A percentile compares a stretch with the other conserved stretches of the same genome.
phyloP scores from a whole-genome alignment of 2,329 filamentous ascomycete species.

The Clonostachys solani region DNA sequence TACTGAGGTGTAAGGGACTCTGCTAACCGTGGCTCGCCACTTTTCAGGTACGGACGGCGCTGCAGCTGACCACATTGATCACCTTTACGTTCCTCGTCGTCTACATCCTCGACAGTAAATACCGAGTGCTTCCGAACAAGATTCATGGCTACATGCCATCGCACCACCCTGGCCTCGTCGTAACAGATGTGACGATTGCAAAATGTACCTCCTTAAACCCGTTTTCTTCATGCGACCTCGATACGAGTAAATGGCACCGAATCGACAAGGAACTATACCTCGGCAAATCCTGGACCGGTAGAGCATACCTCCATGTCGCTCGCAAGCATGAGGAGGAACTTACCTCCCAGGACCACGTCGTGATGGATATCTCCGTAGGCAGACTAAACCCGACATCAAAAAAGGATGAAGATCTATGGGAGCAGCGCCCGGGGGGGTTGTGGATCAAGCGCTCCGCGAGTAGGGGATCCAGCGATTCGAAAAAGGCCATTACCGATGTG shows the following conservation, averaged over 20 bases:
- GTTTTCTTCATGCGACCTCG: conserved; percentile 72
- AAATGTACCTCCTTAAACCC: conserved; percentile 72
- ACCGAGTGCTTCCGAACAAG: conserved; percentile 77
- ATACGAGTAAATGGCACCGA: conserved; percentile 69
- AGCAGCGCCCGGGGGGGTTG: conserved; percentile 69
- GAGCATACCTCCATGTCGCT: conserved; percentile 77
- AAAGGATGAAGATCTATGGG: conserved; percentile 61
- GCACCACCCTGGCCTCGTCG: conserved; percentile 78
- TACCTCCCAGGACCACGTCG: conserved; percentile 66
- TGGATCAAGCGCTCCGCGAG: conserved; percentile 78
- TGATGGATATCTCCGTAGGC: conserved; percentile 74
- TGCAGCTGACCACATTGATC: conserved; percentile 68
- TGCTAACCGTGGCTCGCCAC: neutral
- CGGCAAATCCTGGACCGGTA: conserved; percentile 66
- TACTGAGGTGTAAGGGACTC: neutral
- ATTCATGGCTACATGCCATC: conserved; percentile 85
- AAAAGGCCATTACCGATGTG: conserved; percentile 70
- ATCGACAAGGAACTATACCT: conserved; percentile 89
- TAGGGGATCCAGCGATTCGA: conserved; percentile 70
- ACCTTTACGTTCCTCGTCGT: conserved; percentile 65
- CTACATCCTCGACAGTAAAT: conserved; percentile 83
- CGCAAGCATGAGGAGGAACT: conserved; percentile 86
- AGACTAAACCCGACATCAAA: conserved; percentile 59
- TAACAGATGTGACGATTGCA: conserved; percentile 79
- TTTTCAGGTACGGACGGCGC: conserved; percentile 58